Percentiles rank a stretch among this genome's conserved stretches.
Conservation (phyloP, 2,329 filamentous ascomycete genomes). For the Scedosporium boydii region DNA sequence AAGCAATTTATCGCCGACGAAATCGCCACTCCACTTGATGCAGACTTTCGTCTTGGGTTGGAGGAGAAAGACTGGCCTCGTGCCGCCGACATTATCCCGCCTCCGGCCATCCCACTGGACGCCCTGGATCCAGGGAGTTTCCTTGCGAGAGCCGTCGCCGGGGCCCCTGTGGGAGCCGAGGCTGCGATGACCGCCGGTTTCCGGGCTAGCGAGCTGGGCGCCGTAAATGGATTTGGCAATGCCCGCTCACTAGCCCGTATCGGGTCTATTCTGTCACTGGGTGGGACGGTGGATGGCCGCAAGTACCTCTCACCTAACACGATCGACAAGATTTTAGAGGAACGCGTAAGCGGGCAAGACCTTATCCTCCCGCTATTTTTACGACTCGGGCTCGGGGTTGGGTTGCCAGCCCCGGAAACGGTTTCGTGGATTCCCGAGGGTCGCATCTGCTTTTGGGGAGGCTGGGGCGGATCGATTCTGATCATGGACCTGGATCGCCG, state of each 20-base stretch:
- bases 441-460: conserved; percentile 28
- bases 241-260: conserved; percentile 31
- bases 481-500: conserved; percentile 31
- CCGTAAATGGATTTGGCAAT: conserved; percentile 34
- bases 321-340: conserved; percentile 32
- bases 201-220: conserved; percentile 29
- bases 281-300: conserved; percentile 13
- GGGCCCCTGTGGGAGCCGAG: conserved; percentile 12
- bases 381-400: conserved; percentile 33
- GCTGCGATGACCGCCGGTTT: conserved; percentile 20
- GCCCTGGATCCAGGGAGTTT: conserved; percentile 15
- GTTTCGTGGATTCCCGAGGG: conserved; percentile 17
- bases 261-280: conserved; percentile 19
- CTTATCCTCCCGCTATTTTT: conserved; percentile 23
- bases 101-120: conserved; percentile 11
- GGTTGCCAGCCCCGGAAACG: conserved; percentile 13
- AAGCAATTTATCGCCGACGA: conserved; percentile 26
- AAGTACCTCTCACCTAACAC: conserved; percentile 28
- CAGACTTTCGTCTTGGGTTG: conserved; percentile 37
- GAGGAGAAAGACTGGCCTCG: conserved; percentile 30
- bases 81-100: conserved; percentile 23
- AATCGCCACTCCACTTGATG: conserved; percentile 29
- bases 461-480: conserved; percentile 33
- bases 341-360: conserved; percentile 31
- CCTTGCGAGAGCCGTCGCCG: conserved; percentile 19